Percentiles rank a stretch among this genome's conserved stretches.
phyloP scores from a whole-genome alignment of 257 asterid species.

The Datura wrightii region DNA sequence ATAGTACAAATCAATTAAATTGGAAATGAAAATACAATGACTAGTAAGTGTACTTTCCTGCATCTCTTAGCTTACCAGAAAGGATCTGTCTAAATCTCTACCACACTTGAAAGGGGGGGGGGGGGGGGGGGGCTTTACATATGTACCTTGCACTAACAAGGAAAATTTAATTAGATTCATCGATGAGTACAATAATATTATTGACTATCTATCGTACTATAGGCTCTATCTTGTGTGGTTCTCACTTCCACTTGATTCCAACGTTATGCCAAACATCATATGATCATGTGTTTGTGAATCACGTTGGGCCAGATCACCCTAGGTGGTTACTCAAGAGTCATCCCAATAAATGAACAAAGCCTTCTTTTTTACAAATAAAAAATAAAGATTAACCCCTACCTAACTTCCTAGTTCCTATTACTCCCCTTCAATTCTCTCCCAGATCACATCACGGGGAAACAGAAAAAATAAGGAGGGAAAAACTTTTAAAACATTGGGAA shows the following conservation, averaged over 20 bases:
- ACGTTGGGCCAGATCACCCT: background rate
- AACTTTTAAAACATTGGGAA: background rate
- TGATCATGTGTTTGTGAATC: slow-evolving; percentile 1
- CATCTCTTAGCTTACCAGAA: background rate
- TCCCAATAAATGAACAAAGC: background rate
- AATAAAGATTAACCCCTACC: background rate
- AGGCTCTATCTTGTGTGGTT: background rate
- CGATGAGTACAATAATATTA: background rate
- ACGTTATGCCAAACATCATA: background rate
- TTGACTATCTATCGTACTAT: background rate
- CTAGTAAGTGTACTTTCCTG: background rate
- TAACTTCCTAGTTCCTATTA: background rate
- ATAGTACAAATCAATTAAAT: background rate
- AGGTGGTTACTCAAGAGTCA: background rate
- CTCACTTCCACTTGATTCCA: background rate
- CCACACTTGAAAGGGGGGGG: background rate
- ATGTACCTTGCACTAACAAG: background rate
- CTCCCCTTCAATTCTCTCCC: background rate
- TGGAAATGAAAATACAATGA: slow-evolving; percentile 6
- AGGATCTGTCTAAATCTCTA: slow-evolving; percentile 12
- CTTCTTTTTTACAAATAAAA: background rate
- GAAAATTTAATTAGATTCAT: background rate
- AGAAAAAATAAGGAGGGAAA: too few species aligned
- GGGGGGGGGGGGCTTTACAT: background rate
- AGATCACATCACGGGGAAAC: background rate